Conservation (phyloP, 2,329 filamentous ascomycete species). For the Sporothrix humicola region DNA sequence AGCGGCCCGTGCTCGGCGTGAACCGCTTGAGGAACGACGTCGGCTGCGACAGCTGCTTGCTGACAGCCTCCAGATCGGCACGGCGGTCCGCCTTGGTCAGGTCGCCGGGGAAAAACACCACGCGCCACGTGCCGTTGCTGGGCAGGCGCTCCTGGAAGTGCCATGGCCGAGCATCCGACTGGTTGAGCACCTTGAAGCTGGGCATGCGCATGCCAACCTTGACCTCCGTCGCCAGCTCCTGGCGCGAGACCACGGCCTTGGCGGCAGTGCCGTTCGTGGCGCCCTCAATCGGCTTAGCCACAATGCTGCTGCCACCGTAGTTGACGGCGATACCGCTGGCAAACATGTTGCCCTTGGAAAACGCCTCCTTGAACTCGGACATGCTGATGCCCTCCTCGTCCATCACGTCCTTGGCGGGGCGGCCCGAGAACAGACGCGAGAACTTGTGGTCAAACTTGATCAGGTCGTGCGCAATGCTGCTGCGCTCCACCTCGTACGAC, state of each 20-base stretch:
- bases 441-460: constrained; percentile 68
- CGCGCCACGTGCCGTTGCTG: constrained; percentile 61
- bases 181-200: constrained; percentile 64
- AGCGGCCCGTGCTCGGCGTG: constrained; percentile 26
- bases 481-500: constrained; percentile 60
- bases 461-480: constrained; percentile 66
- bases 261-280: neutral
- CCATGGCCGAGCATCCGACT: constrained; percentile 60
- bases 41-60: constrained; percentile 11
- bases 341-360: constrained; percentile 65
- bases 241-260: constrained; percentile 40
- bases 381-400: constrained; percentile 67
- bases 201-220: constrained; percentile 63
- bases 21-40: constrained; percentile 30
- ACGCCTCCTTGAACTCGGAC: constrained; percentile 66
- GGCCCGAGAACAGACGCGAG: constrained; percentile 60
- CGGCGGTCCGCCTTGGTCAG: constrained; percentile 40
- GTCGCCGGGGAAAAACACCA: constrained; percentile 67
- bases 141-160: constrained; percentile 62
- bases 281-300: constrained; percentile 54
- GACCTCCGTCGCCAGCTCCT: constrained; percentile 52
- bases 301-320: constrained; percentile 61
- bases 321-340: constrained; percentile 63
- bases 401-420: constrained; percentile 63
- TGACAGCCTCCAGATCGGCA: constrained; percentile 45